Base-by-base conservation (phyloP, 495 filamentous ascomycete genomes). In the Neurospora sp. region DNA sequence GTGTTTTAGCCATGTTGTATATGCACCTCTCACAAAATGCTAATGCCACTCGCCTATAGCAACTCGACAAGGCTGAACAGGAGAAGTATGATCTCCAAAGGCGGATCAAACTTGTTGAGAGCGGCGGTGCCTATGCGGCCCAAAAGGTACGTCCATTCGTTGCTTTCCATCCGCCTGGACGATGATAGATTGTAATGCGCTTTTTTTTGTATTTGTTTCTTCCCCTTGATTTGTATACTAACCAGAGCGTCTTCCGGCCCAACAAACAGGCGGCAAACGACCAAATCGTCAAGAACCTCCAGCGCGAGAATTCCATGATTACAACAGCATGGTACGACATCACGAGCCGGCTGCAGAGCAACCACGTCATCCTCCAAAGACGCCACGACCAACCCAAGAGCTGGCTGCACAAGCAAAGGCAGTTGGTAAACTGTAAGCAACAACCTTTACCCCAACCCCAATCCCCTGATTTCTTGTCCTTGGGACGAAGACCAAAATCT, bases 291-390 rank as follows among this genome's bases (percentile, higher is more conserved):
- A 90, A 91, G 76, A 91, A 91, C 72, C 86, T 93, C 62, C 88
- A 92, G 79, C 90, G 92, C 73, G 96, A 99, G 82, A 93, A 94
- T 75, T 85, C 84, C 70, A 89, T 98, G 81, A 93, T 99, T 73
- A 86, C 91, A 39, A 94, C 91, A 4, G 94, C 96, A 12, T 99
- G 93, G 93, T 97, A 97, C 82, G 93, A 97, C 76, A 87, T 98
- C 48, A 88, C 93, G 16, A 89, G 88, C 77, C 87, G 95, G 46
- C 80, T 97, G 74, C 94, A 98, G 83, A 94, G 92, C 82, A 97
- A 94, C 82, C 93, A 92, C 76, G 91, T 97, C 69, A 89, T 92
- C 23, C 81, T 94, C 76, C 91, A 88, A 81, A 86, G 90, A 78
- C 85, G 92, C 76, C 87, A 89, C 69, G 93, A 98, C 77, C 87